Percentiles rank a stretch among this genome's conserved stretches.
Conservation (phyloP, 306 rosid species). For the Quercus cerris region DNA sequence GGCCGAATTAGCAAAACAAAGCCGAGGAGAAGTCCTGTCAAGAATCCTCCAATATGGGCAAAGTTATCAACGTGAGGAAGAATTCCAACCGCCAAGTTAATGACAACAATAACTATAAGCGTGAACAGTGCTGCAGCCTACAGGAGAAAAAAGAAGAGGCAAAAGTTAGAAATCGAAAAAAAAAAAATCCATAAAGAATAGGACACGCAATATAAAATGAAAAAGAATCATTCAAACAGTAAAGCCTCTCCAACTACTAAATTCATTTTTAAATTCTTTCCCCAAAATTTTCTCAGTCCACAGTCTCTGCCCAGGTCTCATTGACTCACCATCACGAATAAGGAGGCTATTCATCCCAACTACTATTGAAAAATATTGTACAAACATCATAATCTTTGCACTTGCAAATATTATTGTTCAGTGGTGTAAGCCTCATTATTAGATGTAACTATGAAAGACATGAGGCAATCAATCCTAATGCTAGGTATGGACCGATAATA, state of each 20-base stretch:
- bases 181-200: neutral
- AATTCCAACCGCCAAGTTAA: conserved; percentile 83
- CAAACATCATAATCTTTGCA: neutral
- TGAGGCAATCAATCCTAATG: neutral
- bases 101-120: conserved; percentile 51
- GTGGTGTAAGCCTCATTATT: neutral
- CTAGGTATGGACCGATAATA: neutral
- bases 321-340: neutral
- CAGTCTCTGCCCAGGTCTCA: neutral
- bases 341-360: neutral
- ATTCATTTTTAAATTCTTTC: neutral
- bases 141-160: conserved; percentile 23
- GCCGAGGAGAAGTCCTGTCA: conserved; percentile 72
- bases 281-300: neutral
- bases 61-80: conserved; percentile 80
- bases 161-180: conserved; percentile 9
- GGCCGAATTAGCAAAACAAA: conserved; percentile 77
- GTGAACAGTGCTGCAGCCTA: conserved; percentile 76
- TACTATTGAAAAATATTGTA: neutral
- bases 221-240: neutral
- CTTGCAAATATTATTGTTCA: neutral
- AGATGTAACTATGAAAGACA: neutral
- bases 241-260: neutral
- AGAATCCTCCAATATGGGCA: conserved; percentile 85
- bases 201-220: neutral